A percentile compares a stretch with the other conserved stretches of the same genome.
Conservation (phyloP, 2,329 filamentous ascomycete species). For the Truncatella angustata region DNA sequence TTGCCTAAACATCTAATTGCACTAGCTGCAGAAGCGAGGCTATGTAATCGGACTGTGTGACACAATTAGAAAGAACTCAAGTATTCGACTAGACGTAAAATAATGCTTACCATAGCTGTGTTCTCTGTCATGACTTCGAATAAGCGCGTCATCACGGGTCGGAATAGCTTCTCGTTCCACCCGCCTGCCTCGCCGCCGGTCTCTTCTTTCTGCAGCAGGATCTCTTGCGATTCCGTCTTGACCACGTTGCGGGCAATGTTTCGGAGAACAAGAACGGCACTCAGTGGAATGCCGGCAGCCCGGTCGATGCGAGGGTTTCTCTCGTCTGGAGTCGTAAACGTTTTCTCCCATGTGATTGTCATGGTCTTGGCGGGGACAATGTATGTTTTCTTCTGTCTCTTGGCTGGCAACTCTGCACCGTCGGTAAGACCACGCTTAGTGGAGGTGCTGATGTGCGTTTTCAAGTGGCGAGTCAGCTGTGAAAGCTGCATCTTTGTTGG, state of each 20-base stretch:
- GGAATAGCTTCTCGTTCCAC: constrained; percentile 68
- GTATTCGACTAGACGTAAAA: not conserved
- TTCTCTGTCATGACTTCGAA: constrained; percentile 73
- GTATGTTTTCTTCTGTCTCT: constrained; percentile 41
- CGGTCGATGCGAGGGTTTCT: constrained; percentile 58
- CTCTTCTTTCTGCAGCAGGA: constrained; percentile 47
- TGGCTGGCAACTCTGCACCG: constrained; percentile 21
- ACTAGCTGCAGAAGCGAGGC: constrained; percentile 11
- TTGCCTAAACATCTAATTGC: constrained; percentile 1
- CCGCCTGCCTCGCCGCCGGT: constrained; percentile 48
- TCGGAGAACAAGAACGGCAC: constrained; percentile 72
- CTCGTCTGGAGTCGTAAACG: constrained; percentile 54
- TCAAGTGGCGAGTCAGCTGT: constrained; percentile 62
- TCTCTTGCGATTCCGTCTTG: constrained; percentile 59
- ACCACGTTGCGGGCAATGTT: constrained; percentile 71
- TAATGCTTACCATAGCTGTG: constrained; percentile 50
- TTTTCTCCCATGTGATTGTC: constrained; percentile 54
- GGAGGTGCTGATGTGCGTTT: constrained; percentile 60
- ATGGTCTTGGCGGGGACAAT: constrained; percentile 56
- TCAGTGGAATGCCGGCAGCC: constrained; percentile 76
- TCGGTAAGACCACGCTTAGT: constrained; percentile 27
- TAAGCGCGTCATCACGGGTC: constrained; percentile 61
- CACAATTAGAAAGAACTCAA: not conserved
- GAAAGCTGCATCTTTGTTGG: constrained; percentile 44
- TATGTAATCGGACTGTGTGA: constrained; percentile 8